Percentiles rank a stretch among this genome's conserved stretches.
Conservation (phyloP, 805 yeast species). For the Candida piceae region DNA sequence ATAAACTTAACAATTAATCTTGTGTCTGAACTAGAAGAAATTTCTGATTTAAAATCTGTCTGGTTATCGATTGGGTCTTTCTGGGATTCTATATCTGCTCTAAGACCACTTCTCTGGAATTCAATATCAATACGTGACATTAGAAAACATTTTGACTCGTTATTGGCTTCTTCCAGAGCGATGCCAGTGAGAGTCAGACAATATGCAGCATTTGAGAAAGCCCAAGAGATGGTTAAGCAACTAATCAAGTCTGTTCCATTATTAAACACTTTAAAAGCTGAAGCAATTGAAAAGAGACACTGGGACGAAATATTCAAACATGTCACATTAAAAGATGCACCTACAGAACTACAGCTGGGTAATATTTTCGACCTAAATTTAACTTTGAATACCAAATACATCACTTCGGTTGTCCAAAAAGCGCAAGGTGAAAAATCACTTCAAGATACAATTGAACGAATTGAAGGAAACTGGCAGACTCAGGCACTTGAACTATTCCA, state of each 20-base stretch:
- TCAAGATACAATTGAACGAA: constrained; percentile 47
- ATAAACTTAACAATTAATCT: constrained; percentile 28
- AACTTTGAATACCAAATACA: constrained; percentile 34
- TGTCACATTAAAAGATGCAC: constrained; percentile 11
- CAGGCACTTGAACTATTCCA: constrained; percentile 48
- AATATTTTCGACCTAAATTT: constrained; percentile 60
- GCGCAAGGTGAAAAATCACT: constrained; percentile 73
- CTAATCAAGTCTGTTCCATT: constrained; percentile 34
- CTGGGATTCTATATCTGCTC: constrained; percentile 39
- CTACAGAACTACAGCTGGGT: constrained; percentile 40
- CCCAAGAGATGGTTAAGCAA: constrained; percentile 42
- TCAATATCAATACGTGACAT: constrained; percentile 40
- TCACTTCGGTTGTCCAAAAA: constrained; percentile 47
- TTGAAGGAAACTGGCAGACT: constrained; percentile 53
- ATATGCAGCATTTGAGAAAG: constrained; percentile 60
- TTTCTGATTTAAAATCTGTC: constrained; percentile 50
- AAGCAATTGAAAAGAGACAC: constrained; percentile 58
- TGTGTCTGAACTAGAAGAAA: constrained; percentile 38
- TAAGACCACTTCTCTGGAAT: constrained; percentile 45
- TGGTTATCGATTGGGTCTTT: constrained; percentile 59
- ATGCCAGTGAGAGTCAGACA: constrained; percentile 59
- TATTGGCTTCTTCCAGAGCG: constrained; percentile 40
- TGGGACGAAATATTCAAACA: constrained; percentile 48
- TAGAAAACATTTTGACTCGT: constrained; percentile 45
- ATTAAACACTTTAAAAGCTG: constrained; percentile 47